Percentiles rank a stretch among this genome's conserved stretches.
Evolutionary conservation across 1,284 basidiomycete species (phyloP).

Genomic region (Heterobasidion annosum): DNA sequence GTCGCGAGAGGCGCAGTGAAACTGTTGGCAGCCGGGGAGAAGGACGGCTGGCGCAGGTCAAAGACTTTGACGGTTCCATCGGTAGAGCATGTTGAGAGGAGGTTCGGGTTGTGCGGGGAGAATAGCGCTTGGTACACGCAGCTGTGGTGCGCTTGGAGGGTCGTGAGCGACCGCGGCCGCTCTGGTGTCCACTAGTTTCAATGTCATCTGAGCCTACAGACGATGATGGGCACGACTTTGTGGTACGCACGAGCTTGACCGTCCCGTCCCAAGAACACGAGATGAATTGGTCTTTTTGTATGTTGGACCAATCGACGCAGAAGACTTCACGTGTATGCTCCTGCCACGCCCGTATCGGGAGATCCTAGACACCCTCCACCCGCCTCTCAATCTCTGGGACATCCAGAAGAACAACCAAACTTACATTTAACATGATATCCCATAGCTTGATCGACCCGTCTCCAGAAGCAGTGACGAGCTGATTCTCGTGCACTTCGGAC

Average conservation of each 20-base stretch:
- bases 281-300: conserved; percentile 85
- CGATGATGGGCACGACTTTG: background rate
- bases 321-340: conserved; percentile 92
- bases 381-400: conserved; percentile 11
- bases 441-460: conserved; percentile 90
- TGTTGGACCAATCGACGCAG: conserved; percentile 95
- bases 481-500: conserved; percentile 93
- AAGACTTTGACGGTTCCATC: conserved; percentile 80
- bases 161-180: conserved; percentile 66
- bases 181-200: conserved; percentile 80
- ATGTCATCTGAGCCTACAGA: background rate
- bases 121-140: conserved; percentile 89
- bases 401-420: conserved; percentile 16
- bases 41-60: conserved; percentile 58
- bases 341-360: conserved; percentile 87
- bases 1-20: conserved; percentile 58
- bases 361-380: conserved; percentile 48
- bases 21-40: conserved; percentile 27
- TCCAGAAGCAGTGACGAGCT: conserved; percentile 82
- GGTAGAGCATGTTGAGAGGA: conserved; percentile 77
- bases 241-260: conserved; percentile 70
- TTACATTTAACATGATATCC: conserved; percentile 83
- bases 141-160: conserved; percentile 74
- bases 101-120: conserved; percentile 82
- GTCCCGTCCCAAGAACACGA: conserved; percentile 91